These are phyloP conservation scores for Candida sanyaensis DNA, from an alignment of 1,139 yeast species.

Conservation along the genomic window DNA sequence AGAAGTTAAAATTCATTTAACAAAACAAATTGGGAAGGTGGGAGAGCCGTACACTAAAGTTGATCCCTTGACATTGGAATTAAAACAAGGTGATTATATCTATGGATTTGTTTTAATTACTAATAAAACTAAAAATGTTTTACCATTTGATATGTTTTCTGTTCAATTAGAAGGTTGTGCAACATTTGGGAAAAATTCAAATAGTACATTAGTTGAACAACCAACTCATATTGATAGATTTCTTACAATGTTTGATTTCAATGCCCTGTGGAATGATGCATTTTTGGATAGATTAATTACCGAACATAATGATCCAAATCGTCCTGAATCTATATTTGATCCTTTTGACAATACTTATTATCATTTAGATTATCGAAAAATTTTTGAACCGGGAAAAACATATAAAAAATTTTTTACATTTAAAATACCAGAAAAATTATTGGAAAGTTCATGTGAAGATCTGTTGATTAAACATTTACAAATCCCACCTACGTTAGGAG, in stretches of 20 bases:
- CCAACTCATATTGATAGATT: conserved; percentile 19
- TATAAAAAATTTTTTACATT: conserved; percentile 46
- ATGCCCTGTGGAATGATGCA: conserved; percentile 46
- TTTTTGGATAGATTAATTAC: conserved; percentile 30
- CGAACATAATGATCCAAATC: conserved; percentile 30
- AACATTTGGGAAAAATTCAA: conserved; percentile 21
- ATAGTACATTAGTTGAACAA: conserved; percentile 14
- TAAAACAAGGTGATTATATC: conserved; percentile 40
- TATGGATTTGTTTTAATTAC: conserved; percentile 41
- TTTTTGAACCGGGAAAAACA: conserved; percentile 32
- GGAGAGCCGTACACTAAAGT: conserved; percentile 32
- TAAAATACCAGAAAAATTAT: conserved; percentile 36
- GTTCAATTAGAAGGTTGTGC: conserved; percentile 38
- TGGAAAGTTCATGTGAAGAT: conserved; percentile 41
- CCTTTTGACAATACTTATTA: conserved; percentile 33
- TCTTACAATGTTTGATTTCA: conserved; percentile 43
- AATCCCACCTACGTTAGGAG: conserved; percentile 38
- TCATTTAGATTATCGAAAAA: conserved; percentile 28
- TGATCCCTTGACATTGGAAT: conserved; percentile 33
- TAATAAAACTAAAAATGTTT: conserved; percentile 27
- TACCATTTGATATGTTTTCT: conserved; percentile 45
- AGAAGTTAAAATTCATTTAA: conserved; percentile 29
- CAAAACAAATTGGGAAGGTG: conserved; percentile 31
- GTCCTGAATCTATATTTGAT: conserved; percentile 23
- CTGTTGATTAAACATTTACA: conserved; percentile 38